Percentiles rank a stretch among this genome's conserved stretches.
Evolutionary conservation across 768 basidiomycete species (phyloP).

Genomic region (Mycena amicta): DNA sequence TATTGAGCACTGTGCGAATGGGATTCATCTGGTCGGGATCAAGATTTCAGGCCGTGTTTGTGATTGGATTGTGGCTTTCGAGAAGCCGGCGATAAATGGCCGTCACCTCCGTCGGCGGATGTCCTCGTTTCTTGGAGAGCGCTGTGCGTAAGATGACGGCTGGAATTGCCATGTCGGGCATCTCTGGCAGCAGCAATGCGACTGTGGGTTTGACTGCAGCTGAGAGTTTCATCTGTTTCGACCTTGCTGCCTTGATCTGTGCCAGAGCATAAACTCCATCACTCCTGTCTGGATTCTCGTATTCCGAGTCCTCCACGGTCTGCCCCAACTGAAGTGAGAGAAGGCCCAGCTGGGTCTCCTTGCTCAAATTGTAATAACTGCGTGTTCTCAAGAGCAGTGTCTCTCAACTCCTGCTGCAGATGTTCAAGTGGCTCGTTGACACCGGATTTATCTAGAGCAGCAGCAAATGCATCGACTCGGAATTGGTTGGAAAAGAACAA

Average conservation of each 20-base stretch:
- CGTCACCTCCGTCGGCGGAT: not conserved
- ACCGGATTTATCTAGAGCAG: not conserved
- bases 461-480: not conserved
- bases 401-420: not conserved
- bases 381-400: not conserved
- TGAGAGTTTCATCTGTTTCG: not conserved
- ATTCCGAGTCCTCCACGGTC: not conserved
- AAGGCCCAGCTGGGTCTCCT: not conserved
- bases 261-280: not conserved
- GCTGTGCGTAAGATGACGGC: not conserved
- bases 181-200: not conserved
- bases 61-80: not conserved
- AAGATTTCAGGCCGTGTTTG: not conserved
- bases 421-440: not conserved
- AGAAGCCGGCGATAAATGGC: not conserved
- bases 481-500: not conserved
- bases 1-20: not conserved
- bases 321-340: not conserved
- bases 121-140: not conserved
- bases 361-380: not conserved
- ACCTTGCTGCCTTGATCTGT: not conserved
- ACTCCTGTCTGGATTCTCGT: not conserved
- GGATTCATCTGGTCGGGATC: constrained; percentile 15
- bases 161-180: not conserved
- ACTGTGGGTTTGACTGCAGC: not conserved